Conservation (phyloP, 2,329 filamentous ascomycete genomes). For the Hypoxylon sp. region DNA sequence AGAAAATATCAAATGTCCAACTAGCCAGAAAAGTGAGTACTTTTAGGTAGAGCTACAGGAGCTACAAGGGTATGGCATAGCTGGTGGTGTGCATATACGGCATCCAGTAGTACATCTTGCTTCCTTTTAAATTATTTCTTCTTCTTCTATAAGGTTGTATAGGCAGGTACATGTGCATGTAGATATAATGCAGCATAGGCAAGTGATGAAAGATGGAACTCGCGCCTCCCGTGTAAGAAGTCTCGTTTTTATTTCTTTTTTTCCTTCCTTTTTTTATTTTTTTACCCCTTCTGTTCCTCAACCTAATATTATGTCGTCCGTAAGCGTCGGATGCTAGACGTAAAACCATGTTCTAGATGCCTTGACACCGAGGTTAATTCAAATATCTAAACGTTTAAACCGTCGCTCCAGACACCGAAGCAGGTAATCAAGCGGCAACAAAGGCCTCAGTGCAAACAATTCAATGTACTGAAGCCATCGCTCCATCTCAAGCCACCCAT, state of each 20-base stretch:
- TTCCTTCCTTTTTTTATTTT: too few species aligned
- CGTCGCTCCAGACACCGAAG: neutral
- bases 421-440: neutral
- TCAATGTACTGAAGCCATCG: conserved; percentile 64
- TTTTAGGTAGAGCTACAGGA: too few species aligned
- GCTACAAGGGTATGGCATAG: too few species aligned
- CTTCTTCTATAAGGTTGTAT: neutral
- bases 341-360: neutral
- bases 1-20: too few species aligned
- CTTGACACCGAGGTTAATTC: neutral
- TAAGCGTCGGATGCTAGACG: neutral
- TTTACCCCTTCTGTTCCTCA: neutral
- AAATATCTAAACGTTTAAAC: neutral
- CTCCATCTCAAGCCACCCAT: conserved; percentile 85
- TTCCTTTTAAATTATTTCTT: neutral
- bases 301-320: neutral
- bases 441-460: conserved; percentile 55
- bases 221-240: neutral
- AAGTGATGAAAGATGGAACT: neutral
- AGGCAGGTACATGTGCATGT: neutral
- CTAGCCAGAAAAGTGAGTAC: too few species aligned
- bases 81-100: too few species aligned
- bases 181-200: neutral
- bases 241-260: too few species aligned
- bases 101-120: too few species aligned